A percentile compares a stretch with the other conserved stretches of the same genome.
Conservation (phyloP, 495 filamentous ascomycete species). For the Aspergillus olivimuriae region DNA sequence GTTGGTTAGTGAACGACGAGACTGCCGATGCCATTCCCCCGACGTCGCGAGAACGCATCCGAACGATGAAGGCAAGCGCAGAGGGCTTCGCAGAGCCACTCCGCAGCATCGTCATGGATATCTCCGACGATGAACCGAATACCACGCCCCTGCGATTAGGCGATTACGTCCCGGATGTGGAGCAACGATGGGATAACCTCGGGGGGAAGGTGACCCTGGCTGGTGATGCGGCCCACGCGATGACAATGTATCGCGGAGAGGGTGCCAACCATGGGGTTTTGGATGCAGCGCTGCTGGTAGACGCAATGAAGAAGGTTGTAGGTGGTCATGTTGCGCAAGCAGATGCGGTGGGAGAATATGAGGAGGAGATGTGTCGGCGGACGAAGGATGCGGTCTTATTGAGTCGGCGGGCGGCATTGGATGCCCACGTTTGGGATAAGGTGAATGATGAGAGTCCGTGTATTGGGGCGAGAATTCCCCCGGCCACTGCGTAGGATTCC, state of each 20-base stretch:
- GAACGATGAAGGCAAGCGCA: background rate
- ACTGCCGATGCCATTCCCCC: background rate
- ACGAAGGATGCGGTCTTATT: background rate
- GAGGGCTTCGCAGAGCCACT: background rate
- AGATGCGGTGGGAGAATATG: background rate
- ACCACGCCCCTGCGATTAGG: background rate
- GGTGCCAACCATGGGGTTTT: slow-evolving; percentile 1
- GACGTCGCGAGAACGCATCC: background rate
- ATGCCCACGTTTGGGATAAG: slow-evolving; percentile 3
- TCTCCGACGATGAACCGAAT: background rate
- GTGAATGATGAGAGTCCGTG: slow-evolving; percentile 2
- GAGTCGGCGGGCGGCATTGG: slow-evolving; percentile 3
- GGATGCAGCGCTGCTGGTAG: slow-evolving; percentile 1
- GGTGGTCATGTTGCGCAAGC: background rate
- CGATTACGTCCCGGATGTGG: background rate
- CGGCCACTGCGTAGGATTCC: background rate
- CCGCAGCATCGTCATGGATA: background rate
- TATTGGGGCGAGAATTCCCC: slow-evolving; percentile 4
- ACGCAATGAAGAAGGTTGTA: background rate
- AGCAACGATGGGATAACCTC: background rate
- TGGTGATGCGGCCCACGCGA: slow-evolving; percentile 4
- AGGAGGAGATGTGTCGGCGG: slow-evolving; percentile 4
- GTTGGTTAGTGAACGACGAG: background rate
- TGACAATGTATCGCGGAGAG: slow-evolving; percentile 1
- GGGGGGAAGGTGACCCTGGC: slow-evolving; percentile 1